Percentiles rank a stretch among this genome's conserved stretches.
Evolutionary conservation across 805 yeast genomes (phyloP).

Genomic region (Jamesozyma hellenica): DNA sequence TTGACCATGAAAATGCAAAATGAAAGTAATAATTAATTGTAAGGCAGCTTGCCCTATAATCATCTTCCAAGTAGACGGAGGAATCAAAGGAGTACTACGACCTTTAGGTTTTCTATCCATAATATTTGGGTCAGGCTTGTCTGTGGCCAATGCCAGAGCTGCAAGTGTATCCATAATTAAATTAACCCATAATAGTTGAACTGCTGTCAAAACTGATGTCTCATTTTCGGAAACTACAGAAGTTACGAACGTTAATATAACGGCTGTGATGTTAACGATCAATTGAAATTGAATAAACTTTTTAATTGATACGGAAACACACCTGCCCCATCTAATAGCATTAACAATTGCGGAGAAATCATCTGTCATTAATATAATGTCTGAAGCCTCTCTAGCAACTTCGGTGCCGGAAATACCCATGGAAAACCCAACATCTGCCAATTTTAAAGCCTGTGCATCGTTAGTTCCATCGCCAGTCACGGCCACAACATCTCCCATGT

Average conservation of each 20-base stretch:
- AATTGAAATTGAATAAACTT: constrained; percentile 94
- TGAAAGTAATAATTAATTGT: constrained; percentile 73
- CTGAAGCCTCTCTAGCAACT: constrained; percentile 96
- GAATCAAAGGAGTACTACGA: constrained; percentile 64
- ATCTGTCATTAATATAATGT: constrained; percentile 85
- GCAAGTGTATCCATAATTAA: constrained; percentile 97
- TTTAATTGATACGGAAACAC: constrained; percentile 87
- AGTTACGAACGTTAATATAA: constrained; percentile 81
- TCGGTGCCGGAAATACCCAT: constrained; percentile 99
- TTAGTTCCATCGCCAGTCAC: constrained; percentile 99
- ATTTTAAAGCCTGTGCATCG: constrained; percentile 93
- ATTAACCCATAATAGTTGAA: constrained; percentile 94
- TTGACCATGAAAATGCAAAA: constrained; percentile 70
- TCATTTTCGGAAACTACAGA: constrained; percentile 79
- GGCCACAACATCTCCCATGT: constrained; percentile 87
- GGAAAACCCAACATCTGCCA: constrained; percentile 96
- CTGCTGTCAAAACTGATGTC: constrained; percentile 87
- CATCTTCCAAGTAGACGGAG: constrained; percentile 97
- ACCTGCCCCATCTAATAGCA: constrained; percentile 98
- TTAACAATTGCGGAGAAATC: constrained; percentile 90
- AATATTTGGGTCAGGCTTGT: constrained; percentile 80
- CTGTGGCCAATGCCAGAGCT: constrained; percentile 94
- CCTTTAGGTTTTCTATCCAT: constrained; percentile 79
- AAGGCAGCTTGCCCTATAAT: constrained; percentile 74
- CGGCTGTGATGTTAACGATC: constrained; percentile 96